Conservation (phyloP, 2,329 filamentous ascomycete species). For the Xylaria sp. region DNA sequence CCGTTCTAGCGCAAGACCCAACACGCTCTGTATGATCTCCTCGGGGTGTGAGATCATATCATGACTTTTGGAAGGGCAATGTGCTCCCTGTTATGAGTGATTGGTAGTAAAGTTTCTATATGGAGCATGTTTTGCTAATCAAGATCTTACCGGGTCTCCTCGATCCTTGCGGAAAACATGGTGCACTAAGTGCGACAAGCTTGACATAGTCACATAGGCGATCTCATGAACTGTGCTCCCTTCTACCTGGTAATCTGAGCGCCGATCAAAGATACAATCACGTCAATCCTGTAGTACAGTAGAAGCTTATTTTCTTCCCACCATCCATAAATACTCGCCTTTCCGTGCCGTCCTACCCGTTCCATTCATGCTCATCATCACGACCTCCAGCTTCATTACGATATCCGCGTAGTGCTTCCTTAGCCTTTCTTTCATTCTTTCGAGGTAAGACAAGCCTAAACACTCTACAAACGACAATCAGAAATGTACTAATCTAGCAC, state of each 20-base stretch:
- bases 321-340: conserved; percentile 19
- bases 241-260: neutral
- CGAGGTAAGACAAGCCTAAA: conserved; percentile 32
- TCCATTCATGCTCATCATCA: conserved; percentile 17
- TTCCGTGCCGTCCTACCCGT: conserved; percentile 26
- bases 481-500: conserved; percentile 26
- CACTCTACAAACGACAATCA: neutral
- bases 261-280: neutral
- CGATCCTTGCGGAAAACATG: neutral
- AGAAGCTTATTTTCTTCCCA: conserved; percentile 8
- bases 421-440: conserved; percentile 28
- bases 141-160: neutral
- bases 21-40: conserved; percentile 35
- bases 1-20: conserved; percentile 30
- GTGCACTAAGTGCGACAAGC: conserved; percentile 7
- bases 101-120: conserved; percentile 13
- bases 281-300: conserved; percentile 11
- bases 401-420: conserved; percentile 1
- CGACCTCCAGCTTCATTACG: conserved; percentile 28
- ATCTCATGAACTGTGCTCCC: conserved; percentile 23
- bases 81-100: neutral
- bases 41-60: conserved; percentile 29
- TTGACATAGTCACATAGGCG: conserved; percentile 12
- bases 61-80: conserved; percentile 24
- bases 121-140: conserved; percentile 15